A percentile compares a stretch with the other conserved stretches of the same genome.
phyloP scores from a whole-genome alignment of 768 basidiomycete species.

The Termitomyces sp. region DNA sequence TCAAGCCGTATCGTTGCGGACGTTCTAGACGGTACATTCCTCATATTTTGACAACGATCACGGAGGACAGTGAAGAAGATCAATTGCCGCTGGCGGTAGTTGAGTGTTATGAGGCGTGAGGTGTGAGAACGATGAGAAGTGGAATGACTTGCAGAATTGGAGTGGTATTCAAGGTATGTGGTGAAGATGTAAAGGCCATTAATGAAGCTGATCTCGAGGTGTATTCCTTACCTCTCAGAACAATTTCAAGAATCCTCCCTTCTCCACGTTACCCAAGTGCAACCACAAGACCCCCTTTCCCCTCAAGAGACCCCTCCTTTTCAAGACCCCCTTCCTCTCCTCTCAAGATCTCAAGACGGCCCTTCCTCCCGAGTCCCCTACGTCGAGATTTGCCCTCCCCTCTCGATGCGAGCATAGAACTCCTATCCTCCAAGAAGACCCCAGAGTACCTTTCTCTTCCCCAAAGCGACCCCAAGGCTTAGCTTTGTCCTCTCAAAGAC shows the following conservation, averaged over 20 bases:
- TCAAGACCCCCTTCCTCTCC: background rate
- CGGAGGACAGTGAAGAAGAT: conserved; percentile 5
- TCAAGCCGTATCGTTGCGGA: background rate
- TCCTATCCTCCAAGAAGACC: background rate
- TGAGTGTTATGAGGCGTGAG: background rate
- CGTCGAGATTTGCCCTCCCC: background rate
- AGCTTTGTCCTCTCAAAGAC: no score
- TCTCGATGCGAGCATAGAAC: background rate
- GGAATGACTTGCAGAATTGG: background rate
- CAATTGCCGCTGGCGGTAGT: background rate
- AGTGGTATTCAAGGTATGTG: background rate
- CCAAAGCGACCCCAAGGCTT: no score
- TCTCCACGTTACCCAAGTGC: no score
- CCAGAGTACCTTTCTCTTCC: background rate
- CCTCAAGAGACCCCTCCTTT: no score
- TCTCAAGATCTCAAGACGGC: background rate
- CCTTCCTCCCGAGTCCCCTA: background rate
- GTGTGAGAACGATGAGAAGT: background rate
- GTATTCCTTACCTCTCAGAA: background rate
- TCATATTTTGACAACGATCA: background rate
- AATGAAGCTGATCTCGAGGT: background rate
- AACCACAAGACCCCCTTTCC: no score
- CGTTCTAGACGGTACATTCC: background rate
- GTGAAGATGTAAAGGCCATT: background rate
- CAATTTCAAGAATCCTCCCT: background rate